phyloP scores from a whole-genome alignment of 225 moss, liverwort and hornwort species.

The Marchantia paleacea region DNA sequence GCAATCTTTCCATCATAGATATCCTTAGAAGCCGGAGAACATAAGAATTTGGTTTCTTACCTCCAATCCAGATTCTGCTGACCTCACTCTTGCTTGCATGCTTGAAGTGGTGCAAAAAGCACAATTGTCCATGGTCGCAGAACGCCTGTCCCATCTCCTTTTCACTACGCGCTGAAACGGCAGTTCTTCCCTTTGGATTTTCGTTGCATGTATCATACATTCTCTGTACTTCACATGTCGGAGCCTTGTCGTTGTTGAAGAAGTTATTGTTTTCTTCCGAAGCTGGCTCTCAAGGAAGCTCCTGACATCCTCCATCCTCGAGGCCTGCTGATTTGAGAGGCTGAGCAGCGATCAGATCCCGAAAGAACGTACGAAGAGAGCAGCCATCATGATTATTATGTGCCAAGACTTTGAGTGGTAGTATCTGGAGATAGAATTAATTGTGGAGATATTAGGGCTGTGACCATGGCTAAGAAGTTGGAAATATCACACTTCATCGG shows the following conservation, averaged over 20 bases:
- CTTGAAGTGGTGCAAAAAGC: neutral
- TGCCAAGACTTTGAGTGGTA: neutral
- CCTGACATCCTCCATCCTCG: slow-evolving; percentile 27
- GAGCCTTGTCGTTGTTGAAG: slow-evolving; percentile 18
- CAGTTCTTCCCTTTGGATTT: slow-evolving; percentile 15
- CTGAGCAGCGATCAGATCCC: neutral
- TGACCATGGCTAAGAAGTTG: neutral
- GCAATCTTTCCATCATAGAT: neutral
- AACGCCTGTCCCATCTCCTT: slow-evolving; percentile 8
- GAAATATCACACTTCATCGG: neutral
- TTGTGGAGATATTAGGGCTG: neutral
- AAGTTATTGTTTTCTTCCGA: slow-evolving; percentile 7
- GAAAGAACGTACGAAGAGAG: neutral
- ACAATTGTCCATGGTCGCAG: slow-evolving; percentile 8
- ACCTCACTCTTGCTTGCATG: neutral
- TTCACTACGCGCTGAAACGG: neutral
- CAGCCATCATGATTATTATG: neutral
- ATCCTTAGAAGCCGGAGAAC: neutral
- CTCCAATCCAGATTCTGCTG: too few relatives aligned
- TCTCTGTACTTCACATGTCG: slow-evolving; percentile 23
- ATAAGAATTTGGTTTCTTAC: too few relatives aligned
- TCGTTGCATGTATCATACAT: neutral
- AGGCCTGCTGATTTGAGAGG: slow-evolving; percentile 18
- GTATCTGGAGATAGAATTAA: too few relatives aligned
- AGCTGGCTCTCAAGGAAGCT: slow-evolving; percentile 26